phyloP scores from a whole-genome alignment of 805 yeast species.

The Nakazawaea siamensis region DNA sequence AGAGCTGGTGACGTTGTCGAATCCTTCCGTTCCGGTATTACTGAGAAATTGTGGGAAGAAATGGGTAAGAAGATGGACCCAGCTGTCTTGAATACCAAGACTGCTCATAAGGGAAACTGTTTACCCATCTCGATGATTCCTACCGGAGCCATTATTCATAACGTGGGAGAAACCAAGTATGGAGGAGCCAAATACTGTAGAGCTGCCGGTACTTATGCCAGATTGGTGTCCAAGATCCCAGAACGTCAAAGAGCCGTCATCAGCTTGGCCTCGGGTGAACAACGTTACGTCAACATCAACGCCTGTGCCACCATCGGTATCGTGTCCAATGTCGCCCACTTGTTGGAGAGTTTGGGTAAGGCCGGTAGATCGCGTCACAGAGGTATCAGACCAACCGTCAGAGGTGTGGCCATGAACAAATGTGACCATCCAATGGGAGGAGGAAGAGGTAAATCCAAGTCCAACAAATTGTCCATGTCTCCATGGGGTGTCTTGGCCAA shows the following conservation, averaged over 20 bases:
- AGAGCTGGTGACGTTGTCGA: constrained; percentile 90
- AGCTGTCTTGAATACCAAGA: constrained; percentile 78
- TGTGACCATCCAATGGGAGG: constrained; percentile 99
- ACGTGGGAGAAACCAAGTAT: constrained; percentile 66
- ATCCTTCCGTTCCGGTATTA: constrained; percentile 84
- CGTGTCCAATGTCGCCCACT: constrained; percentile 89
- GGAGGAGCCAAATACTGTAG: constrained; percentile 88
- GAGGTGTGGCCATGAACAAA: constrained; percentile 98
- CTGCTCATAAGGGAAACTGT: constrained; percentile 91
- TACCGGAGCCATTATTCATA: constrained; percentile 86
- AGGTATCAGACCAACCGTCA: constrained; percentile 90
- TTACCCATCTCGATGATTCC: constrained; percentile 89
- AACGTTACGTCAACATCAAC: constrained; percentile 75
- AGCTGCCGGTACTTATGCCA: constrained; percentile 91
- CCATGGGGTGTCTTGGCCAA: constrained; percentile 94
- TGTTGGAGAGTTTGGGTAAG: constrained; percentile 83
- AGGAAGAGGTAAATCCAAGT: constrained; percentile 99
- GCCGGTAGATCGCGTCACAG: constrained; percentile 92
- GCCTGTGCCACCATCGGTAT: constrained; percentile 93
- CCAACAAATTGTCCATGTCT: constrained; percentile 87
- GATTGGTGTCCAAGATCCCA: constrained; percentile 72
- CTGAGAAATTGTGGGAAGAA: constrained; percentile 60
- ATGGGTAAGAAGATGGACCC: constrained; percentile 93
- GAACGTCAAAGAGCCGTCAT: constrained; percentile 67
- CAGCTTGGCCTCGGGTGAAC: constrained; percentile 86